Conservation (phyloP, 2,329 filamentous ascomycete species). For the Pseudocercospora vitis region DNA sequence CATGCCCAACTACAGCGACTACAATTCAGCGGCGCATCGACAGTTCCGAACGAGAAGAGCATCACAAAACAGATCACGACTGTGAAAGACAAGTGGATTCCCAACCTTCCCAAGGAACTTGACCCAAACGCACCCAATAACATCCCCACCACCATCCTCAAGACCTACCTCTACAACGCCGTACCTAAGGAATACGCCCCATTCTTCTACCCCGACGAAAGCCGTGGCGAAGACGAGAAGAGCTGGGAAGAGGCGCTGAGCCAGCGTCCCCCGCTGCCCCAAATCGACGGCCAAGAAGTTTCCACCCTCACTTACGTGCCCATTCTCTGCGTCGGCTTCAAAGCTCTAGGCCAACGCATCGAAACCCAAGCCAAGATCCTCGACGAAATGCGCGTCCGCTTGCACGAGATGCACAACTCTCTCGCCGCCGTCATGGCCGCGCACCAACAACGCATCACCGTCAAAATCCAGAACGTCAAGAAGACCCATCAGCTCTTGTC, state of each 20-base stretch:
- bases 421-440: conserved; percentile 70
- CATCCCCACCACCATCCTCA: conserved; percentile 61
- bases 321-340: conserved; percentile 72
- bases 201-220: conserved; percentile 67
- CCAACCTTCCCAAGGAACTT: conserved; percentile 55
- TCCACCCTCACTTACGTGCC: conserved; percentile 65
- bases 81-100: conserved; percentile 73
- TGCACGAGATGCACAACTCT: conserved; percentile 77
- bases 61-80: conserved; percentile 72
- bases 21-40: conserved; percentile 27
- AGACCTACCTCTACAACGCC: conserved; percentile 85
- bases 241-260: conserved; percentile 83
- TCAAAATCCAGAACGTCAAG: conserved; percentile 70
- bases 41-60: conserved; percentile 60
- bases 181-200: conserved; percentile 73
- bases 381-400: conserved; percentile 65
- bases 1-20: conserved; percentile 32
- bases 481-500: conserved; percentile 71
- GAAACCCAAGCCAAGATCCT: conserved; percentile 70
- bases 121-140: conserved; percentile 21
- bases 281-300: conserved; percentile 27
- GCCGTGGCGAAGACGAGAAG: conserved; percentile 64
- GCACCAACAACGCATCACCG: conserved; percentile 74
- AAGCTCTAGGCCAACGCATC: conserved; percentile 68
- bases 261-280: conserved; percentile 64